A percentile compares a stretch with the other conserved stretches of the same genome.
These are phyloP conservation scores for Penicillium paradoxum DNA, from an alignment of 495 filamentous ascomycete species.

Conservation along the genomic window DNA sequence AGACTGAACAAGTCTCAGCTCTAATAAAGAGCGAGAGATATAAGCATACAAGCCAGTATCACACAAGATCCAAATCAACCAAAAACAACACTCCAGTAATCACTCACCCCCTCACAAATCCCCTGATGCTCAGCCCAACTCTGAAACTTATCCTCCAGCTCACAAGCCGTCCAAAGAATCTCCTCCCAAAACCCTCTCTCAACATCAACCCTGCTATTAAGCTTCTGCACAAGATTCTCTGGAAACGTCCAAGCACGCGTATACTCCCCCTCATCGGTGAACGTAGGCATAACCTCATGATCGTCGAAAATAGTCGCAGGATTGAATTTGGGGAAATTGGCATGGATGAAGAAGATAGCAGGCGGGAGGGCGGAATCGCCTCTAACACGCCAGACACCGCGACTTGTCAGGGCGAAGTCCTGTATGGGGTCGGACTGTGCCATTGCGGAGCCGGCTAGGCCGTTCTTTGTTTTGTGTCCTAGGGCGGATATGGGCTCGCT, in stretches of 20 bases:
- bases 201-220: slow-evolving; percentile 36
- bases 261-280: slow-evolving; percentile 32
- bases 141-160: slow-evolving; percentile 38
- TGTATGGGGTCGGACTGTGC: slow-evolving; percentile 35
- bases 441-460: slow-evolving; percentile 33
- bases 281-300: slow-evolving; percentile 32
- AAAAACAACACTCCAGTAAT: slow-evolving; percentile 22
- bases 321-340: slow-evolving; percentile 44
- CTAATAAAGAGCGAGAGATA: too few relatives aligned
- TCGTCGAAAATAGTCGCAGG: slow-evolving; percentile 39
- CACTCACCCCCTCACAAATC: slow-evolving; percentile 26
- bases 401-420: slow-evolving; percentile 22
- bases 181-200: slow-evolving; percentile 49
- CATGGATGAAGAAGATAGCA: slow-evolving; percentile 42
- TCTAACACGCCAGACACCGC: slow-evolving; percentile 15
- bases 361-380: slow-evolving; percentile 15
- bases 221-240: slow-evolving; percentile 30
- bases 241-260: slow-evolving; percentile 43
- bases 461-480: slow-evolving; percentile 27
- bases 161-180: slow-evolving; percentile 44
- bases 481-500: slow-evolving; percentile 27
- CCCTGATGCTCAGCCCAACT: slow-evolving; percentile 28
- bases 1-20: too few relatives aligned
- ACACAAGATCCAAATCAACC: background rate
- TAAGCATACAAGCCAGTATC: background rate